Evolutionary conservation across 169 alveolate genomes (phyloP), one percentile per base, ranked within the genome.

Genomic region (Plasmodium sp.): DNA sequence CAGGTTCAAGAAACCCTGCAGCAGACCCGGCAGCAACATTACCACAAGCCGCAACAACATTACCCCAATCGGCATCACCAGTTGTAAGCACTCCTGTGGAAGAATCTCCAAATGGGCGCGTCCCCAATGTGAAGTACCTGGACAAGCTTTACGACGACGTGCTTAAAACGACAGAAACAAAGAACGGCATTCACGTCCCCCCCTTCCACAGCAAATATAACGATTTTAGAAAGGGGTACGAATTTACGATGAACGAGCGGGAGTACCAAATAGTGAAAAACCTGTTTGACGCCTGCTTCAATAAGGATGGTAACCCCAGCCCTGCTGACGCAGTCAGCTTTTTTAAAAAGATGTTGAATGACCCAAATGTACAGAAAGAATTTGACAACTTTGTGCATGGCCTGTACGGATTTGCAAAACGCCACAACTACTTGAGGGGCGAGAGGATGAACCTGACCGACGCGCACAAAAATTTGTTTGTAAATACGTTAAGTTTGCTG

Each of bases 361-460:
- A 83, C 41, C 3, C 33, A 41, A 10, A 12, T 27, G 56, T 56
- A 14, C 91, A 43, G 33, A n/a, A 83, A 33, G 22, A 33, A 22
- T 83, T 67, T 39, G 43, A 84, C 45, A 84, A 67, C 74, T 39
- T 84, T n/a, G 33, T 41, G 56, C 62, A 62, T 84, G 83, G 83
- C 73, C 41, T 84, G 9, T 84, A 84, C 45, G 83, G 73, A n/a
- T 84, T 67, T 84, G 81, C 92, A 12, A 84, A 67, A 36, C 36
- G 72, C 1, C 71, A 84, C 41, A 84, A 18, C 56, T 72, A 84
- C 41, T 84, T 84, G 79, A 43, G 75, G 43, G 71, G 22, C 36
- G 67, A 79, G 5, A 34, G 51, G 39, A 18, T 5, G 6, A 43
- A 31, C 22, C 22, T 18, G 43, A 27, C n/a, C 22, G 73, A 79